Percentiles rank a stretch among this genome's conserved stretches.
phyloP scores from a whole-genome alignment of 495 filamentous ascomycete species.

The Neurospora hispaniola region DNA sequence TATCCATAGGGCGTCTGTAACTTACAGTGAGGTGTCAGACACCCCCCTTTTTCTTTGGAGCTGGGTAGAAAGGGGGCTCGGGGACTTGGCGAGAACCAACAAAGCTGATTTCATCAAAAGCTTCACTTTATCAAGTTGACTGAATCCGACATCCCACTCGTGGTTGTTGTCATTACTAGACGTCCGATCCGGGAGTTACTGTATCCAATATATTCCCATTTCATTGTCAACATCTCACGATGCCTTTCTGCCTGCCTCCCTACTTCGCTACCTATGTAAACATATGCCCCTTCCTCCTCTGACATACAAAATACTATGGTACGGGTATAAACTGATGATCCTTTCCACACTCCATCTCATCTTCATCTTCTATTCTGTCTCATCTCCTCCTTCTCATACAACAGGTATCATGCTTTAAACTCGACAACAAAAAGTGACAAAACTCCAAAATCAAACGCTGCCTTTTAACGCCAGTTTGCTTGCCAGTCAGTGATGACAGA shows the following conservation, averaged over 20 bases:
- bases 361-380: not conserved
- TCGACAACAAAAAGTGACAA: not conserved
- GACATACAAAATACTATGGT: not conserved
- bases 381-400: not conserved
- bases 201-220: not conserved
- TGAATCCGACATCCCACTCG: not conserved
- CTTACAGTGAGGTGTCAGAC: not conserved
- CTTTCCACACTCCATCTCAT: not conserved
- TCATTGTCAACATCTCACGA: not conserved
- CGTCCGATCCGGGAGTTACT: not conserved
- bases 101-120: not conserved
- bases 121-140: not conserved
- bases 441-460: not conserved
- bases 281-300: not conserved
- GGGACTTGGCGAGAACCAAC: not conserved
- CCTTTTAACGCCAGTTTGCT: not conserved
- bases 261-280: not conserved
- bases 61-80: not conserved
- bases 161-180: not conserved
- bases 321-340: not conserved
- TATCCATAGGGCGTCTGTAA: not conserved
- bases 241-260: not conserved
- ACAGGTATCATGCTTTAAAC: not conserved
- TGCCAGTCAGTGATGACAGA: constrained; percentile 1
- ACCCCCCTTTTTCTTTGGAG: not conserved